Percentiles rank a stretch among this genome's conserved stretches.
These are phyloP conservation scores for Scorias spongiosa DNA, from an alignment of 2,329 filamentous ascomycete species.

Conservation along the genomic window DNA sequence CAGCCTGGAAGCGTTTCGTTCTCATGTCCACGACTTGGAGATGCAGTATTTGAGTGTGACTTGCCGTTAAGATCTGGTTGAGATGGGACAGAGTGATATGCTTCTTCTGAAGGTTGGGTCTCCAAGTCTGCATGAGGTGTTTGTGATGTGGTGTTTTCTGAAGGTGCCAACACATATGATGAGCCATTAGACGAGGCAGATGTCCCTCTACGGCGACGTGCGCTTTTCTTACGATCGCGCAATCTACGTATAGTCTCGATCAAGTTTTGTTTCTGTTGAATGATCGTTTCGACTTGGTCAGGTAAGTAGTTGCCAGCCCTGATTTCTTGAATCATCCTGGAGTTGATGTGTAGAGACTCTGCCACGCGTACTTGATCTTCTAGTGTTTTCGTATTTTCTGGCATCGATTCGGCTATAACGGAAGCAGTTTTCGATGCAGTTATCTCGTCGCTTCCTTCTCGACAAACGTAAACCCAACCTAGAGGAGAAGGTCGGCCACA, in stretches of 20 bases:
- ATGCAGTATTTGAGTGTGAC: not conserved
- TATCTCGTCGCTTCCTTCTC: conserved; percentile 37
- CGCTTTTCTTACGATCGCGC: not conserved
- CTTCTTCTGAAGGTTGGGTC: too few species aligned
- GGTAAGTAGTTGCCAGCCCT: conserved; percentile 26
- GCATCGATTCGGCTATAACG: conserved; percentile 4
- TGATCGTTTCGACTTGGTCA: conserved; percentile 26
- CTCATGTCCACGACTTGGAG: not conserved
- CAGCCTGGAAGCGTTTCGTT: conserved; percentile 16
- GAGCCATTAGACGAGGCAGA: not conserved
- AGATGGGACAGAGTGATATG: too few species aligned
- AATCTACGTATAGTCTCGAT: conserved; percentile 2
- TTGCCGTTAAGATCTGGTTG: too few species aligned
- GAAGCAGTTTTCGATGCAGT: conserved; percentile 3
- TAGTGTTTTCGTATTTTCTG: conserved; percentile 8
- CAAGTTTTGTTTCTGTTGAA: conserved; percentile 26
- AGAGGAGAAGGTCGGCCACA: conserved; percentile 43
- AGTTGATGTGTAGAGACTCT: conserved; percentile 20
- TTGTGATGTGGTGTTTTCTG: not conserved
- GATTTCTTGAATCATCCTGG: conserved; percentile 28
- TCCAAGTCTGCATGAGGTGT: not conserved
- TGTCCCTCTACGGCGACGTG: not conserved
- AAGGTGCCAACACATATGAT: not conserved
- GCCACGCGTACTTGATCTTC: conserved; percentile 11
- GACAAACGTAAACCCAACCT: conserved; percentile 63